phyloP scores from a whole-genome alignment of 164 flowering plant genomes.

The Aristolochia contorta region DNA sequence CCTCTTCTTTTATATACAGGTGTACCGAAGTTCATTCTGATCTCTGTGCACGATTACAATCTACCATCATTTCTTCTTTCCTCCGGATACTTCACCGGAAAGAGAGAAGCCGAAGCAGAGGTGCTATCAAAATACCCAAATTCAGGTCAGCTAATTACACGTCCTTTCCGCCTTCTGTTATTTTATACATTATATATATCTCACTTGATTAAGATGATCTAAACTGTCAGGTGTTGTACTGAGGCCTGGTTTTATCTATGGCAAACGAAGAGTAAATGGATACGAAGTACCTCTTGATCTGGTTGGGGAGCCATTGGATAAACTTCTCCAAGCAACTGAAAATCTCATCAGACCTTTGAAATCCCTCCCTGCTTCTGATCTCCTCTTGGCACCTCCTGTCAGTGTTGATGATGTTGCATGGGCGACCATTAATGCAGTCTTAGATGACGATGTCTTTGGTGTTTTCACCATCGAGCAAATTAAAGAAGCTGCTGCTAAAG shows the following conservation, averaged over 20 bases:
- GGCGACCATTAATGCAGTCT: slow-evolving; percentile 64
- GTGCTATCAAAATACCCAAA: slow-evolving; percentile 77
- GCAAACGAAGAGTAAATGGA: slow-evolving; percentile 71
- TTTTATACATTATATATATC: background rate
- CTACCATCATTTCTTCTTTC: slow-evolving; percentile 72
- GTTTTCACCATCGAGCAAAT: slow-evolving; percentile 89
- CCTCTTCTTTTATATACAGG: slow-evolving; percentile 34
- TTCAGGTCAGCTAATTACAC: slow-evolving; percentile 43
- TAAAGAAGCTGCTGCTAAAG: slow-evolving; percentile 81
- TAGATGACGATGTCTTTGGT: slow-evolving; percentile 85
- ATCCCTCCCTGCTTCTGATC: slow-evolving; percentile 87
- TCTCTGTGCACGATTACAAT: slow-evolving; percentile 95
- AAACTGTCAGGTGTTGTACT: slow-evolving; percentile 64
- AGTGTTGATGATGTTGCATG: slow-evolving; percentile 83
- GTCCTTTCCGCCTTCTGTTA: background rate
- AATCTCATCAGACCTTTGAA: slow-evolving; percentile 60
- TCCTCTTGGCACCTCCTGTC: slow-evolving; percentile 82
- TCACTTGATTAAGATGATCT: too few species aligned
- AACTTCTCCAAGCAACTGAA: slow-evolving; percentile 45
- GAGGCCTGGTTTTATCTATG: slow-evolving; percentile 93
- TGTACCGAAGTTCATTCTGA: slow-evolving; percentile 80
- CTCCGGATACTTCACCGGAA: slow-evolving; percentile 87
- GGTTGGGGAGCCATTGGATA: slow-evolving; percentile 84
- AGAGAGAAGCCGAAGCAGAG: slow-evolving; percentile 91
- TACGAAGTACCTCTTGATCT: slow-evolving; percentile 84